Percentiles rank a stretch among this genome's conserved stretches.
phyloP scores from a whole-genome alignment of 2,329 filamentous ascomycete species.

The Arthrobotrys pseudoclavata region DNA sequence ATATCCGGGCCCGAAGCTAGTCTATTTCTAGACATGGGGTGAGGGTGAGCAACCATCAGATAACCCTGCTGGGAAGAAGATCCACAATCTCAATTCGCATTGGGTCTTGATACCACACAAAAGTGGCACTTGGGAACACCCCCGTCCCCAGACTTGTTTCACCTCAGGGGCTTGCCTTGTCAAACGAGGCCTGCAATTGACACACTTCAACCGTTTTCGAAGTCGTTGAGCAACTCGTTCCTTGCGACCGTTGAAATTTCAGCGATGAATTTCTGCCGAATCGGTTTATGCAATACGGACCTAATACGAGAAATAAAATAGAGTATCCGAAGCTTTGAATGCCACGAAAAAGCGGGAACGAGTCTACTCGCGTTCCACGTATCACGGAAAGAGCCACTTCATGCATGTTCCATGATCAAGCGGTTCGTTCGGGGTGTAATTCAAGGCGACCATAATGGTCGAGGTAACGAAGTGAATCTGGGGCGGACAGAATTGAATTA shows the following conservation, averaged over 20 bases:
- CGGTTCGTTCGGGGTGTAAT: neutral
- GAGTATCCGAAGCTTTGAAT: conserved; percentile 14
- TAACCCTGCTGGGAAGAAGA: conserved; percentile 24
- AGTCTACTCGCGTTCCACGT: conserved; percentile 11
- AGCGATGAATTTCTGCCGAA: neutral
- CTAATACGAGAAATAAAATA: neutral
- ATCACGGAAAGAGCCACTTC: neutral
- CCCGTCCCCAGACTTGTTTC: conserved; percentile 37
- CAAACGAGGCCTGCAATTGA: conserved; percentile 19
- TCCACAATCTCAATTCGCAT: conserved; percentile 27
- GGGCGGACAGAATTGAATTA: neutral
- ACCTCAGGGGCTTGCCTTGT: conserved; percentile 25
- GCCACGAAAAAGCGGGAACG: conserved; percentile 12
- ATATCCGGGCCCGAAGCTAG: conserved; percentile 50
- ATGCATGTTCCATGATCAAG: neutral
- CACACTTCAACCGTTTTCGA: conserved; percentile 16
- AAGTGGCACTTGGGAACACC: conserved; percentile 15
- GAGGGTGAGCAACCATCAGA: conserved; percentile 20
- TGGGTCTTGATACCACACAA: conserved; percentile 17
- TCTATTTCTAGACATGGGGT: conserved; percentile 15
- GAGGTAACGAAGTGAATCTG: neutral
- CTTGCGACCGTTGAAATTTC: conserved; percentile 17
- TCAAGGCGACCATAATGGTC: neutral
- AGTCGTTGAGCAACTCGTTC: conserved; percentile 12
- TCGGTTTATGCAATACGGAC: neutral